Base-by-base conservation (phyloP, 2,329 filamentous ascomycete genomes). In the Clarireedia homoeocarpa region DNA sequence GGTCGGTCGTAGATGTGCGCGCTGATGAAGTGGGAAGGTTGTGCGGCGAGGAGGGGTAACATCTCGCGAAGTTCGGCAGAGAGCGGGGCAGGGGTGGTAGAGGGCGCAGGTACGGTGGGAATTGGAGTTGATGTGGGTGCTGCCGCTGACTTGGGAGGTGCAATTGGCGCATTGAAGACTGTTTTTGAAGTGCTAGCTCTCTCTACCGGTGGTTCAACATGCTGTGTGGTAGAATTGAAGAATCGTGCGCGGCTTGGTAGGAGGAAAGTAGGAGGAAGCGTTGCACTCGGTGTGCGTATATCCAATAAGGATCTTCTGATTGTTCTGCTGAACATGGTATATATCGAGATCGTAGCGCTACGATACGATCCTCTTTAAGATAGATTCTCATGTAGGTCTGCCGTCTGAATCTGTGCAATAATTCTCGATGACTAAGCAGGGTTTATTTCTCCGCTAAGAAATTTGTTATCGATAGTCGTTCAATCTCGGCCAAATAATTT, bases 1-100 rank as follows among this genome's bases (percentile, higher is more conserved):
- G 88, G 86, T 53, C 80, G 82, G 30, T 83, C 86, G 73, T 94
- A 86, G 72, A 95, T 85, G 73, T 91, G 88, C 55, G 86, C 77
- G 47, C 85, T 89, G 67, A 89, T 82, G 77, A 92, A 94, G 78
- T 90, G 87, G 23, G 78, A 75, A 3, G 85, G 82, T 73, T 94
- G 89, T 10, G 85, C 79, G 64, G 79, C 80, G 48, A 94, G 82
- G 48, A 89, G 76, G 1, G 88, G 87, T 30, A 91, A 81, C 48
- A 90, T 78, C 59, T 77, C 68, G 61, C 75, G 76, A 60, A 88
- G 76, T 1, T 80, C 81, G 51, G 79, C 72, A 58, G 79, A 76
- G 59, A 86, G 65, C 15, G 63, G 61, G 40, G 63, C 63, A 53
- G 70, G 61, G 26, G 64, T 67, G 9, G 66, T 58, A 30, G 62